Percentiles rank a stretch among this genome's conserved stretches.
These are phyloP conservation scores for Rhodofomes roseus DNA, from an alignment of 1,284 basidiomycete species.

Conservation along the genomic window DNA sequence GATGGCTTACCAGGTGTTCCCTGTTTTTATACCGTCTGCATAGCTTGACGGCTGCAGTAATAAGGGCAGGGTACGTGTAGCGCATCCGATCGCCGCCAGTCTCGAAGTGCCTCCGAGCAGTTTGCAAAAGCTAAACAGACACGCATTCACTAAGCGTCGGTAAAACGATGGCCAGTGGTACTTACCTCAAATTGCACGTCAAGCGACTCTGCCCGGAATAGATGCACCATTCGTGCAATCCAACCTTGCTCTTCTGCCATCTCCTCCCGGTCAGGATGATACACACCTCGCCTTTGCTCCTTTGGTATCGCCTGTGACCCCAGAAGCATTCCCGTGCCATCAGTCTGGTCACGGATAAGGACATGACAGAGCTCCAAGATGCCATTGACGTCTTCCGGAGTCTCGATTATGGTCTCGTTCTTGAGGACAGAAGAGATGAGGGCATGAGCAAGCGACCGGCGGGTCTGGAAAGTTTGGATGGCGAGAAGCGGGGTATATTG, in stretches of 20 bases:
- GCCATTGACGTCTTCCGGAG: constrained; percentile 87
- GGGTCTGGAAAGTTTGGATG: constrained; percentile 83
- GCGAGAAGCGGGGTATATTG: constrained; percentile 80
- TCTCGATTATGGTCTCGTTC: constrained; percentile 91
- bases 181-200: constrained; percentile 85
- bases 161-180: constrained; percentile 1
- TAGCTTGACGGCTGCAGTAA: constrained; percentile 86
- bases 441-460: constrained; percentile 87
- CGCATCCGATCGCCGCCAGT: constrained; percentile 91
- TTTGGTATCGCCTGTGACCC: constrained; percentile 35
- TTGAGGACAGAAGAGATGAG: constrained; percentile 90
- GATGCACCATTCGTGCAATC: constrained; percentile 93
- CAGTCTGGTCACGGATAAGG: constrained; percentile 84
- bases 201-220: constrained; percentile 83
- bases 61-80: constrained; percentile 91
- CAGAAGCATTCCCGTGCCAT: constrained; percentile 38
- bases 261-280: constrained; percentile 75
- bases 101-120: constrained; percentile 82
- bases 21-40: constrained; percentile 84
- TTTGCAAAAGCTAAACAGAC: constrained; percentile 71
- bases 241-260: constrained; percentile 96
- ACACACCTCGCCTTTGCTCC: constrained; percentile 53
- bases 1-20: constrained; percentile 51
- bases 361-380: constrained; percentile 90
- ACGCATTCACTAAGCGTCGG: not conserved